These are phyloP conservation scores for Leishmania tropica DNA, from an alignment of 208 protist species.

Conservation along the genomic window DNA sequence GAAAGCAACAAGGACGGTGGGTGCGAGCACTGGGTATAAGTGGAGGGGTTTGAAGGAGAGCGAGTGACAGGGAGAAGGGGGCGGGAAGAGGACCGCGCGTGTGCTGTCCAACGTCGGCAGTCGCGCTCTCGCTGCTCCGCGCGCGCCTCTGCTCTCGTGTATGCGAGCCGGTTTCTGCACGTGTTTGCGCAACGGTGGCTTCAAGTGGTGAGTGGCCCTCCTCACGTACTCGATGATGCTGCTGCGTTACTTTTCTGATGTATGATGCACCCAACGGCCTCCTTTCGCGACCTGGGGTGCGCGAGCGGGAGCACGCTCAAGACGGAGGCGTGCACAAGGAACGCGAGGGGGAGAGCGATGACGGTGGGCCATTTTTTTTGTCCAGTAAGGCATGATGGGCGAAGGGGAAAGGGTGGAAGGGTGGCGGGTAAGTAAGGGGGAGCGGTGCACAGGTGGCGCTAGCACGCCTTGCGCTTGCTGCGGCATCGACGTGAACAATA, in stretches of 20 bases:
- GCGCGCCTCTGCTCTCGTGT: neutral
- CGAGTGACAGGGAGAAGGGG: neutral
- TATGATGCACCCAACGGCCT: neutral
- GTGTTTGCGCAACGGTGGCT: neutral
- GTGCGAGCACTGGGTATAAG: neutral
- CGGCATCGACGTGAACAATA: neutral
- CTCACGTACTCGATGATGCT: neutral
- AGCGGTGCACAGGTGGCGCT: too few species aligned
- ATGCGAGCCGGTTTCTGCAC: neutral
- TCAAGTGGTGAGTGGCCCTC: constrained; percentile 5
- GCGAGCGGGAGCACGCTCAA: neutral
- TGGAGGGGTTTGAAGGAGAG: neutral
- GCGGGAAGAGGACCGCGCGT: neutral
- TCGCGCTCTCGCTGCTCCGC: neutral
- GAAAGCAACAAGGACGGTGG: neutral
- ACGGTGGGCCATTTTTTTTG: neutral
- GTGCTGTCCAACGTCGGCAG: neutral
- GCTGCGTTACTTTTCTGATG: neutral
- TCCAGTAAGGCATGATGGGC: neutral
- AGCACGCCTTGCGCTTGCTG: neutral
- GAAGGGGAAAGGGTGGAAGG: neutral
- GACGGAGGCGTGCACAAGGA: neutral
- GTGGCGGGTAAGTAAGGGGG: neutral
- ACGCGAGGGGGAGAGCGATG: neutral
- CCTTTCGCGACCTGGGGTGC: neutral